phyloP scores from a whole-genome alignment of 108 stramenopile species.

The Nitzschia inconspicua region DNA sequence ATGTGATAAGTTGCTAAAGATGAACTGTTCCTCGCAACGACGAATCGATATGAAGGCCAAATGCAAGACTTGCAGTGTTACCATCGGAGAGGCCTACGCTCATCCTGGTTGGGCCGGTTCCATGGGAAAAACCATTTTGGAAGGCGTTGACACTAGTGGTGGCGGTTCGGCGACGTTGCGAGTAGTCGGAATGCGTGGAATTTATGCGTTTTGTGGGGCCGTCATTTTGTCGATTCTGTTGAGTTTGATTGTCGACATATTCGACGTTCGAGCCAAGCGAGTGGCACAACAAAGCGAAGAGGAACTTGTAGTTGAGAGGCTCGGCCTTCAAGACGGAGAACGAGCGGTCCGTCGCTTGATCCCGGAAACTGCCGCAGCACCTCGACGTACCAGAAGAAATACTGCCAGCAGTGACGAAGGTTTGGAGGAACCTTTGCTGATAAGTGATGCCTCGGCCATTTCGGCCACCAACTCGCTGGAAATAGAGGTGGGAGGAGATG shows the following conservation, averaged over 20 bases:
- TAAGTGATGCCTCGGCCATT: background rate
- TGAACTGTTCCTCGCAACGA: conserved; percentile 37
- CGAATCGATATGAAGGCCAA: conserved; percentile 22
- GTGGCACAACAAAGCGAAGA: conserved; percentile 5
- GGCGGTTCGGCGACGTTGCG: conserved; percentile 61
- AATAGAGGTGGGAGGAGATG: conserved; percentile 7
- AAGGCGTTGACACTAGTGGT: conserved; percentile 58
- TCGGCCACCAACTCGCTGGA: conserved; percentile 13
- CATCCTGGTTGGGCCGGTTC: conserved; percentile 56
- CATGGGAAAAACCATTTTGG: conserved; percentile 44
- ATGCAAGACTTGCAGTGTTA: conserved; percentile 46
- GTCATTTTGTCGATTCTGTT: conserved; percentile 77
- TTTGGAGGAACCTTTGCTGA: conserved; percentile 12
- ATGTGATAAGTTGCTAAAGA: conserved; percentile 49
- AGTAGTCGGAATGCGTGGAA: conserved; percentile 71
- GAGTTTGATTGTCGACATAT: conserved; percentile 61
- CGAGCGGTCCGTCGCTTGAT: background rate
- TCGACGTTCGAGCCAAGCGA: conserved; percentile 37
- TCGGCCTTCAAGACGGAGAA: background rate
- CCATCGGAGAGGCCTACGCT: conserved; percentile 47
- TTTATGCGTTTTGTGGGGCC: conserved; percentile 78
- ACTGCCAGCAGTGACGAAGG: background rate
- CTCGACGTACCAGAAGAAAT: background rate
- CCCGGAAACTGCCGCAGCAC: background rate
- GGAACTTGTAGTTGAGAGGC: background rate